Base-by-base conservation (phyloP, 2,329 filamentous ascomycete genomes). In the Nothophaeocryptopus gaeumannii region DNA sequence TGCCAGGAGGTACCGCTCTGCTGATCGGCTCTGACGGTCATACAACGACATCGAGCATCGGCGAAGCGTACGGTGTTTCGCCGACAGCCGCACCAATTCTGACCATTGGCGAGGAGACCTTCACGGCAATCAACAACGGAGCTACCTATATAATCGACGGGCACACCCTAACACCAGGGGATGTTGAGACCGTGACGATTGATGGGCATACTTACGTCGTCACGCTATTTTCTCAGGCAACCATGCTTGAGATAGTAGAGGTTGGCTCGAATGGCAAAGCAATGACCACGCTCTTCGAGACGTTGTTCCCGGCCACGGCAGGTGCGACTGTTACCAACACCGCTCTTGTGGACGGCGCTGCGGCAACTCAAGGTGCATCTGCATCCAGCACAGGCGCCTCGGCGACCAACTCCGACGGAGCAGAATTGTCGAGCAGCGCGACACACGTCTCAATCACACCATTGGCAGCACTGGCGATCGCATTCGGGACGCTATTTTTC, bases 221-320 rank as follows among this genome's bases (percentile, higher is more conserved):
- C 26, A 64, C 56, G 20, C 65, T 74, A 0, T 60, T 62, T 1
- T 60, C 65, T 5, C 62, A 67, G 3, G 69, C 70, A 2, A 72
- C 71, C 0, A 49, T 68, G 13, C 53, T 73, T 8, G 60, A 67
- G 29, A 67, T 72, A 40, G 64, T 68, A 16, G 53, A 58, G n/a
- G 16, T 63, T 5, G 69, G 63, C 29, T 38, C 63, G 5, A 64
- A 65, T 3, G 63, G 63, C 13, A 63, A 57, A 14, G 65, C 66
- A 3, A 66, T 63, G 2, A 60, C 56, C 3, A 67, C 63, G 7
- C 40, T 48, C 12, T 59, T 52, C 45, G 60, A 68, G 53, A 69
- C 66, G 0, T 56, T 74, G 9, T 72, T 73, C 51, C 70, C 71
- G 5, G 71, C 69, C 1, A 69, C 68, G 3, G 66, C 62, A 15